A percentile compares a stretch with the other conserved stretches of the same genome.
Evolutionary conservation across 2,329 filamentous ascomycete genomes (phyloP).

Genomic region (Penicillium sp.): DNA sequence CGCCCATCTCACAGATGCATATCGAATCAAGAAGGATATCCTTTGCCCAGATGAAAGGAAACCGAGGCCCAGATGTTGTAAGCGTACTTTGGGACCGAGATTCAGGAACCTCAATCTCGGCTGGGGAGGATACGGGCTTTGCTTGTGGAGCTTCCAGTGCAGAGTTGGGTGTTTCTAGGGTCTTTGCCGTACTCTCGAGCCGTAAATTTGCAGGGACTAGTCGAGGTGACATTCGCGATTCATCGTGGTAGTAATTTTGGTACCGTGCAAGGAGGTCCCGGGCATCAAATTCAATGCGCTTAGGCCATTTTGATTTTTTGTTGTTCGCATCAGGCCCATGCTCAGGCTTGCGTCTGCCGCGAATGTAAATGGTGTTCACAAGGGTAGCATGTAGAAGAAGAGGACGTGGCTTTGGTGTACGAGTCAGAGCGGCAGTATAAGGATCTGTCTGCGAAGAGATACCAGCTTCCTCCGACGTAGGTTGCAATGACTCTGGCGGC

Average conservation of each 20-base stretch:
- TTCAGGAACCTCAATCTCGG: no score
- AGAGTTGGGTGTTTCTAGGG: not conserved
- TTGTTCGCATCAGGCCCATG: conserved; percentile 1
- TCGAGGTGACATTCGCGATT: conserved; percentile 18
- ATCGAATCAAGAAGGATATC: conserved; percentile 62
- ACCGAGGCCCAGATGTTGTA: not conserved
- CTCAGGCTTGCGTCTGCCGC: conserved; percentile 16
- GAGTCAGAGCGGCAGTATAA: conserved; percentile 9
- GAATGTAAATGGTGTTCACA: conserved; percentile 72
- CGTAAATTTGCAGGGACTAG: not conserved
- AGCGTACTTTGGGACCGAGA: no score
- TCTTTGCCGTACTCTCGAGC: no score
- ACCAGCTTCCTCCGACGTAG: not conserved
- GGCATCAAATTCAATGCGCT: conserved; percentile 46
- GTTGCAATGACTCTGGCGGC: not conserved
- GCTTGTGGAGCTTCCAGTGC: no score
- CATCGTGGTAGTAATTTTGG: conserved; percentile 32
- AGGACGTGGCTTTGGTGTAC: conserved; percentile 41
- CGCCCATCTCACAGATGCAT: conserved; percentile 82
- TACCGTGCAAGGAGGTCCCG: conserved; percentile 31
- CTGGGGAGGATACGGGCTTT: no score
- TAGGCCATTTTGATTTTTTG: conserved; percentile 9
- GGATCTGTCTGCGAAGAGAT: conserved; percentile 1
- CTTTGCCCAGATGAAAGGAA: conserved; percentile 62
- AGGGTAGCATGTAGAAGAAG: conserved; percentile 78